A percentile compares a stretch with the other conserved stretches of the same genome.
phyloP scores from a whole-genome alignment of 176 grass and related monocot genomes.

The Eragrostis curvula region DNA sequence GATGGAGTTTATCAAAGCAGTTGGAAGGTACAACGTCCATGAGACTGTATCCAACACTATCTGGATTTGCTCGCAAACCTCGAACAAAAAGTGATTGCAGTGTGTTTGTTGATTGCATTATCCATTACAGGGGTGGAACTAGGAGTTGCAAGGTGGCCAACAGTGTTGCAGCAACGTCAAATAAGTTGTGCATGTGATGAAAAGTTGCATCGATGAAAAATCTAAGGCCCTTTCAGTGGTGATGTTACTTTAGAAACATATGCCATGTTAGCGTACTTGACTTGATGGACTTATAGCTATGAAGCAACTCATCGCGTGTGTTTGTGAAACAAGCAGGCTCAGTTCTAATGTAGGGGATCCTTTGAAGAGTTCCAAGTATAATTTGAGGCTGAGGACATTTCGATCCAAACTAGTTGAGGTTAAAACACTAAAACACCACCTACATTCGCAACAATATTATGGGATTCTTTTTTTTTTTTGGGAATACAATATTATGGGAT shows the following conservation, averaged over 20 bases:
- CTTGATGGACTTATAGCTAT: neutral
- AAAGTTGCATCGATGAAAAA: conserved; percentile 11
- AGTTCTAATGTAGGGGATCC: neutral
- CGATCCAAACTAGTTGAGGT: neutral
- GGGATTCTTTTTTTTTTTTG: too few species aligned
- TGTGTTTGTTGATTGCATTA: conserved; percentile 9
- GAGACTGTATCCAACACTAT: neutral
- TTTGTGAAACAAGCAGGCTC: conserved; percentile 12
- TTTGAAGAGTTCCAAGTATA: conserved; percentile 10
- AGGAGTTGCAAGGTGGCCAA: conserved; percentile 13
- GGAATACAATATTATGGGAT: neutral
- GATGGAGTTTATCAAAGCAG: conserved; percentile 4
- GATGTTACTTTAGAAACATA: conserved; percentile 2
- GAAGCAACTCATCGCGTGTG: neutral
- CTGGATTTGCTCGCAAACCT: neutral
- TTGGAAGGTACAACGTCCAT: neutral
- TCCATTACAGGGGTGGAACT: neutral
- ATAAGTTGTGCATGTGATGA: neutral
- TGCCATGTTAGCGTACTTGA: neutral
- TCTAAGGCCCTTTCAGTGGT: neutral
- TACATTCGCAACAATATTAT: neutral
- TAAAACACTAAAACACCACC: neutral
- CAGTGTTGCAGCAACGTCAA: neutral
- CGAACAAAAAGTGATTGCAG: neutral
- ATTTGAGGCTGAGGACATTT: neutral